Evolutionary conservation across 495 filamentous ascomycete species (phyloP), one percentile per base, ranked within the genome.

Genomic region (Talaromyces adpressus): DNA sequence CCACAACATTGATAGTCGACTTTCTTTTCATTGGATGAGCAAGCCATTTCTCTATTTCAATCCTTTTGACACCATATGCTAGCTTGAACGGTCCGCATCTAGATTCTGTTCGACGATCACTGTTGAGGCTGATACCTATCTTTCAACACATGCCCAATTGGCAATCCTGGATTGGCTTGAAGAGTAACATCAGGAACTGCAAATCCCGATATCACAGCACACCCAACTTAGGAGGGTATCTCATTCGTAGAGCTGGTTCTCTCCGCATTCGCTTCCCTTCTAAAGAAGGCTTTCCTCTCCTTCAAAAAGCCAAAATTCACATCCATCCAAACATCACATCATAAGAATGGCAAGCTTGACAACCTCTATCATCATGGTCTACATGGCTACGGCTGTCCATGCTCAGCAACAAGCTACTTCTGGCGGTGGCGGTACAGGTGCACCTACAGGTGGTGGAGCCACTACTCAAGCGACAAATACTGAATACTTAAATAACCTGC

Each of bases 401-500:
- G 56, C 56, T 11, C 8, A 56, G 20, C 22, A 56, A n/a, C 52
- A 56, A n/a, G 22, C 22, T 56, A 11, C 52, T 56, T 56, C 52
- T 7, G 27, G 52, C 52, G 52, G 52, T 25, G 23, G 52, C 12
- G 11, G 27, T 27, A 53, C 49, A 22, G 49, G 18, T 22, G 49
- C 49, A 25, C 23, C 49, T 53, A 16, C 49, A 20, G 11, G 18
- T 53, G 49, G 36, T 16, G 36, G n/a, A 14, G n/a, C 23, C 6
- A 54, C 51, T 14, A 16, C 51, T n/a, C 51, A 29, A n/a, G 20
- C 51, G 12, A 54, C 51, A 54, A 54, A 23, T 3, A 25, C 27
- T 36, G n/a, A 25, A 14, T 59, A 59, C 36, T 64, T 32, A 16
- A 34, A 64, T 34, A 27, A 56, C 7, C 62, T 64, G 20, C 41